Conservation (phyloP, 495 filamentous ascomycete genomes). For the Terfezia claveryi region DNA sequence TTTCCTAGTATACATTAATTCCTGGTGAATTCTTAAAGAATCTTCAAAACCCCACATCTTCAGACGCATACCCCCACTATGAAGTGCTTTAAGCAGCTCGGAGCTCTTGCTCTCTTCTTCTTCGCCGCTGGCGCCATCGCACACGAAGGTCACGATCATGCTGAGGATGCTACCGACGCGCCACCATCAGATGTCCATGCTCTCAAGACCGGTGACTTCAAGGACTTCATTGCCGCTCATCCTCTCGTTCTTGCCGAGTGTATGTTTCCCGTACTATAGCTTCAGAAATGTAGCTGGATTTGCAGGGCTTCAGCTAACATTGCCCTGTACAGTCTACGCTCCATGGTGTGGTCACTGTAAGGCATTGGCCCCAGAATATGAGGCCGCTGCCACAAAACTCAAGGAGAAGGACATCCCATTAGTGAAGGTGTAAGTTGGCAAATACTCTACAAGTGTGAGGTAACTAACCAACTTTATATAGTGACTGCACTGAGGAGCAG, state of each 20-base stretch:
- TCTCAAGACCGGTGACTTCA: slow-evolving; percentile 67
- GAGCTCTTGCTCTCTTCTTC: slow-evolving; percentile 14
- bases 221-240: slow-evolving; percentile 63
- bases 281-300: slow-evolving; percentile 2
- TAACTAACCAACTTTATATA: not conserved
- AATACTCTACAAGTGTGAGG: not conserved
- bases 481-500: slow-evolving; percentile 64
- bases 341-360: slow-evolving; percentile 71
- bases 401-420: slow-evolving; percentile 89
- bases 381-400: slow-evolving; percentile 75
- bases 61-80: slow-evolving; percentile 5
- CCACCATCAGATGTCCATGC: slow-evolving; percentile 53
- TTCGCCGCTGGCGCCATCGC: not conserved
- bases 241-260: slow-evolving; percentile 64
- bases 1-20: not conserved
- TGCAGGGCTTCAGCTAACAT: not conserved
- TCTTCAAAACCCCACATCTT: not conserved
- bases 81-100: slow-evolving; percentile 19
- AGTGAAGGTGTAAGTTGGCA: slow-evolving; percentile 45
- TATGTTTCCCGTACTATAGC: slow-evolving; percentile 22
- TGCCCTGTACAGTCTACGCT: slow-evolving; percentile 33
- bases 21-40: not conserved
- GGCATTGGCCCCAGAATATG: slow-evolving; percentile 63
- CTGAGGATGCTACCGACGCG: slow-evolving; percentile 31
- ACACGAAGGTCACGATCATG: not conserved